Base-by-base conservation (phyloP, 2,329 filamentous ascomycete species). In the Pseudogymnoascus sp. region DNA sequence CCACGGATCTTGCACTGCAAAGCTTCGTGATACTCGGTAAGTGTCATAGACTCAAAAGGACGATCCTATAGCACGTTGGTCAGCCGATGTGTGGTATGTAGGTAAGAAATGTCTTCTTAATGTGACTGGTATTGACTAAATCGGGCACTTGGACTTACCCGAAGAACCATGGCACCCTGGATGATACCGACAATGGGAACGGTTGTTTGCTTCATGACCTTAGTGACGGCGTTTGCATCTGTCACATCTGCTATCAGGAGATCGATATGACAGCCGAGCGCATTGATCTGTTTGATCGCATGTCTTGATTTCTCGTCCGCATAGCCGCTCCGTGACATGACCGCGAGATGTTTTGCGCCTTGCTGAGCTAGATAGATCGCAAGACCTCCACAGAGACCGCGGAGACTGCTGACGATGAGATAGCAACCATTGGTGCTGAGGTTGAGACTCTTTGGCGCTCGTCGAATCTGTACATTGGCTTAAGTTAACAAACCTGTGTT, bases 101-200 rank as follows among this genome's bases (percentile, higher is more conserved):
- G 36, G 36, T 39, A 39, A n/a, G 36, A 39, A 39, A 39, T 39
- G 36, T 39, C 36, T 7, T 39, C 13, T n/a, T 7, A 39, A 39
- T 39, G 36, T n/a, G 36, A 37, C 36, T 37, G 36, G 36, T 37
- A 37, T 37, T 37, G 36, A 37, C 36, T 37, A n/a, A 37, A 37
- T 37, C 14, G 13, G 11, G 23, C 14, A 37, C 36, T 37, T 37
- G 36, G 36, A 39, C 36, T 39, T 39, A 39, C 79, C 25, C 73
- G 72, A 61, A 81, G 75, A 0, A 75, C 70, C 74, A 76, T 73
- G 2, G 73, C 73, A 1, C 69, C 72, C 51, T 75, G 73, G 3
- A 75, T 71, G 1, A 74, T 62, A 23, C 45, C 45, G 36, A 39
- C 45, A 31, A 72, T 65, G 5, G 64, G 65, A 8, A 54, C n/a